These are phyloP conservation scores for Pythium folliculosum DNA, from an alignment of 352 stramenopile genomes.

Conservation along the genomic window DNA sequence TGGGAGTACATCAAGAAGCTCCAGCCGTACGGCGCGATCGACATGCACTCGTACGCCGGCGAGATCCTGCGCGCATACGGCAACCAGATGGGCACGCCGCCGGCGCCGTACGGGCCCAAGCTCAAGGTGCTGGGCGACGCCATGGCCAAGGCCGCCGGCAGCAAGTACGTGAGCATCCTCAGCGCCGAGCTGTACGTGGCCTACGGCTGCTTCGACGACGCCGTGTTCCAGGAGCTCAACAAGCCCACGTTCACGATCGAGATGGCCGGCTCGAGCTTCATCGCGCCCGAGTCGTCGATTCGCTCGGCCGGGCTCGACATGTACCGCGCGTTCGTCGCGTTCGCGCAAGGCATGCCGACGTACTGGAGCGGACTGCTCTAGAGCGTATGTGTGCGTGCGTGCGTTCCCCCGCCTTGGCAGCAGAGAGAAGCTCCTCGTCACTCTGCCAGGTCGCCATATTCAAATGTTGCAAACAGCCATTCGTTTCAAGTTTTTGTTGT, in stretches of 20 bases:
- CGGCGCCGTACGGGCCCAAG: slow-evolving; percentile 29
- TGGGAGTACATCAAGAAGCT: slow-evolving; percentile 33
- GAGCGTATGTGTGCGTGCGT: not conserved
- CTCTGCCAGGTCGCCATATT: no score
- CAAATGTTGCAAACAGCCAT: no score
- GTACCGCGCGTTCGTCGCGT: slow-evolving; percentile 18
- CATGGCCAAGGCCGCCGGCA: slow-evolving; percentile 18
- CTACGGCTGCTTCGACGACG: slow-evolving; percentile 36
- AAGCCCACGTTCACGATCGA: slow-evolving; percentile 37
- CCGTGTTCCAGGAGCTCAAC: slow-evolving; percentile 30
- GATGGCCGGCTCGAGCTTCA: slow-evolving; percentile 30
- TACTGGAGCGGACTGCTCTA: slow-evolving; percentile 23
- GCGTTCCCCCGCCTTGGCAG: no score
- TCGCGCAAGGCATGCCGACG: slow-evolving; percentile 16
- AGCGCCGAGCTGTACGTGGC: slow-evolving; percentile 27
- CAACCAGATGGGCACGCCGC: slow-evolving; percentile 18
- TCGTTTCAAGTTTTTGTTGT: no score
- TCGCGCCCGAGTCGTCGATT: slow-evolving; percentile 25
- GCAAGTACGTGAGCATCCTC: slow-evolving; percentile 20
- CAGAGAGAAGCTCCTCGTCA: no score
- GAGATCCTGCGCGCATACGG: slow-evolving; percentile 30
- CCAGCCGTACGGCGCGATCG: slow-evolving; percentile 28
- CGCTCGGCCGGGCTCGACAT: slow-evolving; percentile 12
- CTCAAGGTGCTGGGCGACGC: slow-evolving; percentile 28
- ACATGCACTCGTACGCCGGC: slow-evolving; percentile 33